phyloP scores from a whole-genome alignment of 495 filamentous ascomycete genomes.

The Aspergillus steynii region DNA sequence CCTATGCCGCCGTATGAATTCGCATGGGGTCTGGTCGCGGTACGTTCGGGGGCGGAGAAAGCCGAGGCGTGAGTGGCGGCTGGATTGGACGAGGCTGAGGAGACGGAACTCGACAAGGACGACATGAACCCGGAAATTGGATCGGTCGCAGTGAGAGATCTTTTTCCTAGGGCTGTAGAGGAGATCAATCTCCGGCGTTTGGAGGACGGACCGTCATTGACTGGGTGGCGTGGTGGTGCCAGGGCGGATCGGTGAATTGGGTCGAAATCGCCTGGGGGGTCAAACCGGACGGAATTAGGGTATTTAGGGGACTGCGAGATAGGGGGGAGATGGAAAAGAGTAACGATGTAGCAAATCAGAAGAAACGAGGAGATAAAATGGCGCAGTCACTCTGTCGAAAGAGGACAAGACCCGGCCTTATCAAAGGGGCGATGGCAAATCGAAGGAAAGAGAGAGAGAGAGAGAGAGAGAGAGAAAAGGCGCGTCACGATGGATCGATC shows the following conservation, averaged over 20 bases:
- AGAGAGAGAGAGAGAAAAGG: background rate
- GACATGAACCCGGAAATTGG: constrained; percentile 22
- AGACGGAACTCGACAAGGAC: constrained; percentile 23
- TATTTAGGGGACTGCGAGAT: background rate
- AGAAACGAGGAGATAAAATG: background rate
- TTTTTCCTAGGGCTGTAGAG: constrained; percentile 19
- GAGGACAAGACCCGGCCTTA: background rate
- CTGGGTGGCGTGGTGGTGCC: constrained; percentile 27
- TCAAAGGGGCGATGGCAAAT: background rate
- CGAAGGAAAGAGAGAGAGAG: background rate
- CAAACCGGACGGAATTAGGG: no score
- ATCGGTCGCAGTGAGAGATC: constrained; percentile 1
- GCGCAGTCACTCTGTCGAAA: background rate
- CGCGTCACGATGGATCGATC: background rate
- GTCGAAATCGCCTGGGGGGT: background rate
- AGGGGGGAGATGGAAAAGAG: background rate
- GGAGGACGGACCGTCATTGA: constrained; percentile 32
- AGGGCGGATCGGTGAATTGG: constrained; percentile 10
- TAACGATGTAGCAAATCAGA: no score
- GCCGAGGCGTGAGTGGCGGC: constrained; percentile 6
- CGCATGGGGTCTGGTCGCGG: constrained; percentile 19
- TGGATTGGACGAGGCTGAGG: constrained; percentile 17
- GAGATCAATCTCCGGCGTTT: constrained; percentile 51
- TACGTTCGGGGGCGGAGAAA: constrained; percentile 10
- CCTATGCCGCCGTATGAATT: constrained; percentile 15